Evolutionary conservation across 371 early-diverging fungal species (phyloP).

Genomic region (Circinella minor): DNA sequence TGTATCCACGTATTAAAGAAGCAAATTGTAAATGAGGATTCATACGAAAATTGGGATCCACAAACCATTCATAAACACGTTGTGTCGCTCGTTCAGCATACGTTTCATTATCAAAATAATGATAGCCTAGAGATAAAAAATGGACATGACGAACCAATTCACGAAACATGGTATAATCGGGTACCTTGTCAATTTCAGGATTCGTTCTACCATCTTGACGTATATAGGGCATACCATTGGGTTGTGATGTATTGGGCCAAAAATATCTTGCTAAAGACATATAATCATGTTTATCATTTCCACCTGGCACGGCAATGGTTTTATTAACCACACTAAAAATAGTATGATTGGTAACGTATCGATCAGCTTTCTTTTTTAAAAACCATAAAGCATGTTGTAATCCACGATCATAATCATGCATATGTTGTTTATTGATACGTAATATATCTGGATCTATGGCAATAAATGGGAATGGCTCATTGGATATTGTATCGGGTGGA

Average conservation of each 20-base stretch:
- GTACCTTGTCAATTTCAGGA: constrained; percentile 50
- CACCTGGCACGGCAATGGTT: constrained; percentile 39
- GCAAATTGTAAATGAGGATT: constrained; percentile 61
- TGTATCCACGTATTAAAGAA: constrained; percentile 45
- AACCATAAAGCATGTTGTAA: constrained; percentile 36
- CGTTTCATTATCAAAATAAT: constrained; percentile 51
- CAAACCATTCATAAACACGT: constrained; percentile 54
- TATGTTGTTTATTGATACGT: constrained; percentile 25
- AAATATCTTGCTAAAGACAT: constrained; percentile 57
- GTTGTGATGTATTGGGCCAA: constrained; percentile 47
- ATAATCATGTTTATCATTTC: constrained; percentile 58
- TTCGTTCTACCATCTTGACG: constrained; percentile 54
- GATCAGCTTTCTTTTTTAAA: constrained; percentile 25
- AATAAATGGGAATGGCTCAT: constrained; percentile 15
- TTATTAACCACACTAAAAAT: constrained; percentile 57
- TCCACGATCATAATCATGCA: constrained; percentile 26
- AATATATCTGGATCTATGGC: constrained; percentile 9
- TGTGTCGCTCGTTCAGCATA: constrained; percentile 45
- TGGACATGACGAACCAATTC: constrained; percentile 50
- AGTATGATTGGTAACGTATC: constrained; percentile 31
- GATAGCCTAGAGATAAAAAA: constrained; percentile 53
- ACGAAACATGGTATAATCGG: constrained; percentile 46
- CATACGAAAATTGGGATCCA: constrained; percentile 56
- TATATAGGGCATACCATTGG: constrained; percentile 52
- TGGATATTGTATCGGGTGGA: constrained; percentile 14